Evolutionary conservation across 179 eudicot species (phyloP).

Genomic region (Amaranthus tricolor): DNA sequence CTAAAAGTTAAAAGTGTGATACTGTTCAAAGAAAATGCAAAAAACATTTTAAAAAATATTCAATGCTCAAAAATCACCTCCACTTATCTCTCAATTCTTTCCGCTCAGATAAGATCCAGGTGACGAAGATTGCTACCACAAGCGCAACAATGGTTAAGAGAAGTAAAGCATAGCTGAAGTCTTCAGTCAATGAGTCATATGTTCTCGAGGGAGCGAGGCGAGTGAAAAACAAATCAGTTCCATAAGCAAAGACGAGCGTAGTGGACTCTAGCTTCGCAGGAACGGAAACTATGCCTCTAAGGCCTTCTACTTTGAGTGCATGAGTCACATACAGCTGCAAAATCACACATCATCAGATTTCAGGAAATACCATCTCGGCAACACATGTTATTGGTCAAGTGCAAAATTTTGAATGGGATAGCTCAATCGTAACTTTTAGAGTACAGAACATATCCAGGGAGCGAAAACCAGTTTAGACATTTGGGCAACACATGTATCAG

Average conservation of each 20-base stretch:
- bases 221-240: slow-evolving; percentile 83
- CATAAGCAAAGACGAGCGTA: slow-evolving; percentile 75
- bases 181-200: slow-evolving; percentile 92
- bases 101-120: slow-evolving; percentile 90
- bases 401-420: not conserved
- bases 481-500: too few species aligned
- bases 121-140: slow-evolving; percentile 69
- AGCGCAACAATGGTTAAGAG: slow-evolving; percentile 83
- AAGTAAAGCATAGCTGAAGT: slow-evolving; percentile 91
- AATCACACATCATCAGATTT: not conserved
- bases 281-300: slow-evolving; percentile 70
- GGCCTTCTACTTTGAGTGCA: slow-evolving; percentile 87
- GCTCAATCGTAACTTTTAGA: not conserved
- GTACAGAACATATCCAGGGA: not conserved
- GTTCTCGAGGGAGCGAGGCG: slow-evolving; percentile 90
- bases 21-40: slow-evolving; percentile 9
- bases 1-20: slow-evolving; percentile 28
- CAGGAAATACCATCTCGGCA: not conserved
- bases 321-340: slow-evolving; percentile 90
- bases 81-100: slow-evolving; percentile 94
- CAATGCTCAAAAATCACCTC: slow-evolving; percentile 50
- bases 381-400: too few species aligned
- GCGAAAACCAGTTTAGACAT: too few species aligned
- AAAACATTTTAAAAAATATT: not conserved
- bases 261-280: slow-evolving; percentile 98